These are phyloP conservation scores for Pyronema omphalodes DNA, from an alignment of 495 filamentous ascomycete genomes.

Conservation along the genomic window DNA sequence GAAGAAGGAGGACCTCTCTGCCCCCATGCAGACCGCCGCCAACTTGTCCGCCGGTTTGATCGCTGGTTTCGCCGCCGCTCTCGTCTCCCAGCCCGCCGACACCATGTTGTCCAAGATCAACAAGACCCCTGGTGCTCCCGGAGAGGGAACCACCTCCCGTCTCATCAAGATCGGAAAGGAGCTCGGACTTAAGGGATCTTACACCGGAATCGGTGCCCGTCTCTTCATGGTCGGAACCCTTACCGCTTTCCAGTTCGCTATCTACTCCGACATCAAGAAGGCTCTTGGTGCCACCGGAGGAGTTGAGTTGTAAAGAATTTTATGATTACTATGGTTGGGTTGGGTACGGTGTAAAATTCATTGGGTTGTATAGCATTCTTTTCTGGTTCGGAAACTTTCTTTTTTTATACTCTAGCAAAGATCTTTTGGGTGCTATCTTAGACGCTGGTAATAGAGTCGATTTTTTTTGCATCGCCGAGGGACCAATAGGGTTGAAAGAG, in stretches of 20 bases:
- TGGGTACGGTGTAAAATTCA: not conserved
- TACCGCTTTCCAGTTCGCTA: conserved; percentile 90
- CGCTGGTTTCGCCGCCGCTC: conserved; percentile 90
- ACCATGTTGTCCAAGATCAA: conserved; percentile 99
- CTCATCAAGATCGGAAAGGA: conserved; percentile 93
- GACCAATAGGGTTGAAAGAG: too few species aligned
- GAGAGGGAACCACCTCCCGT: conserved; percentile 80
- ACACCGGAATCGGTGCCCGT: conserved; percentile 82
- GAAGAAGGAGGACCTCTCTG: conserved; percentile 61
- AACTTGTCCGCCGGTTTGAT: conserved; percentile 93
- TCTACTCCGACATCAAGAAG: conserved; percentile 68
- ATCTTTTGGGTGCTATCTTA: not conserved
- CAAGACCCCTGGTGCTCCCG: conserved; percentile 93
- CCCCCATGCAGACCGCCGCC: conserved; percentile 60
- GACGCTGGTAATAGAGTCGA: not conserved
- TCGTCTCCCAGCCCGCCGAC: conserved; percentile 95
- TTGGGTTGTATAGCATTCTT: not conserved
- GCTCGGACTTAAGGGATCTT: conserved; percentile 76
- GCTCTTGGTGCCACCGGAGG: conserved; percentile 30
- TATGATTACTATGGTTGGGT: not conserved
- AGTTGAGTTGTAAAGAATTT: conserved; percentile 16
- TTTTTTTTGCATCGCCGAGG: not conserved
- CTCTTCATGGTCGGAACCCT: conserved; percentile 72
- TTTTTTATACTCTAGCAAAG: not conserved
- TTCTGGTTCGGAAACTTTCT: not conserved